Percentiles rank a stretch among this genome's conserved stretches.
Evolutionary conservation across 2,329 filamentous ascomycete genomes (phyloP).

Genomic region (Fusarium fujikuroi): DNA sequence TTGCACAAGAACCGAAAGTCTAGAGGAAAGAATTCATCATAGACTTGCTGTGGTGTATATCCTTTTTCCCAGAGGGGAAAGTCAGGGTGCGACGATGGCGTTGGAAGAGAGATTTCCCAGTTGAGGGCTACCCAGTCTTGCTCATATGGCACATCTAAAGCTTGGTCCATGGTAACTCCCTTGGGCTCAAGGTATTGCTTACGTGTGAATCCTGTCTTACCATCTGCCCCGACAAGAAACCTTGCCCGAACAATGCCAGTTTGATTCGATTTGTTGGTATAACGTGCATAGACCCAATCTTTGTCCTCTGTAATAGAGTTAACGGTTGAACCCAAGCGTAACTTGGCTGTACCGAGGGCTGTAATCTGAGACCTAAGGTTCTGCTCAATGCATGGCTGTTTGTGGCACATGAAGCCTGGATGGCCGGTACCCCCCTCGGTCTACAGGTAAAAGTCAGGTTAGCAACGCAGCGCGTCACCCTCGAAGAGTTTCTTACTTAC

Average conservation of each 20-base stretch:
- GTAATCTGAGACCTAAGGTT: background rate
- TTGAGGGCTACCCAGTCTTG: background rate
- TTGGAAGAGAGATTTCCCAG: background rate
- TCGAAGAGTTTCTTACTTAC: background rate
- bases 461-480: too few species aligned
- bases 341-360: background rate
- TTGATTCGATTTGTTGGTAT: background rate
- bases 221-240: background rate
- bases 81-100: background rate
- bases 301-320: background rate
- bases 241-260: background rate
- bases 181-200: background rate
- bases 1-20: background rate
- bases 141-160: background rate
- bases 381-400: background rate
- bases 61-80: background rate
- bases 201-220: background rate
- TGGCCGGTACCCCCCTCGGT: background rate
- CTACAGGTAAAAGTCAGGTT: background rate
- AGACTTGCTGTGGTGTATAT: background rate
- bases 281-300: background rate
- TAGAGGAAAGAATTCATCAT: background rate
- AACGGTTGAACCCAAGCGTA: background rate
- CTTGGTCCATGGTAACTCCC: background rate
- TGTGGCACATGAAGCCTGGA: background rate